Base-by-base conservation (phyloP, 805 yeast genomes). In the Pichia exigua region DNA sequence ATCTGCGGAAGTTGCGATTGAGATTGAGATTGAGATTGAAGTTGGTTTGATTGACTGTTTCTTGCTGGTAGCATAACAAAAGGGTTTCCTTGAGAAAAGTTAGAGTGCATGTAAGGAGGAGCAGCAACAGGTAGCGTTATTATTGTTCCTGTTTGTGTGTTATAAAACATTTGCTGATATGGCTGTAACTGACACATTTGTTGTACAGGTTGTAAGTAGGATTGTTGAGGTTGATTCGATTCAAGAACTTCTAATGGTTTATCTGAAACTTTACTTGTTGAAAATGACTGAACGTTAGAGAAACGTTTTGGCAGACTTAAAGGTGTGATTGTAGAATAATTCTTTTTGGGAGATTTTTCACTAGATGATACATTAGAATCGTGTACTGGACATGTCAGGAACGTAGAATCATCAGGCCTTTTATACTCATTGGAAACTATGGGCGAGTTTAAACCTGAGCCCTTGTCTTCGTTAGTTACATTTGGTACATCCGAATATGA, bases 51-150 rank as follows among this genome's bases (percentile, higher is more conserved):
- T 17, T 28, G 47, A 42, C 43, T 27, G 27, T 20, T 20, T 8
- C 1, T 35, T 44, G 47, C 12, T 18, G 30, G 30, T 13, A 39
- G 15, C 20, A 22, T 7, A 18, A 40, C 39, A 4, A 42, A 42
- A 12, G 32, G 42, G 8, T 43, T 32, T 4, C 18, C 42, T 20
- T 15, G 18, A 7, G 12, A 38, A 18, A 26, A 40, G 13, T 28
- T 26, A 2, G 40, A 1, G n/a, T 38, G 30, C n/a, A 39, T n/a
- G 38, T 7, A 18, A 30, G 30, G 27, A 21, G 47, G n/a, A 10
- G 44, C 42, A 41, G 44, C 22, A 9, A 53, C 12, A n/a, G 57
- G 57, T 2, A 52, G 22, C 3, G 47, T 24, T 24, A 48, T 22
- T 8, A 52, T 17, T 2, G 30, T 12, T 9, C 54, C 52, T n/a